Percentiles rank a stretch among this genome's conserved stretches.
phyloP scores from a whole-genome alignment of 192 early-diverging fungal species.

The Podila clonocystis region DNA sequence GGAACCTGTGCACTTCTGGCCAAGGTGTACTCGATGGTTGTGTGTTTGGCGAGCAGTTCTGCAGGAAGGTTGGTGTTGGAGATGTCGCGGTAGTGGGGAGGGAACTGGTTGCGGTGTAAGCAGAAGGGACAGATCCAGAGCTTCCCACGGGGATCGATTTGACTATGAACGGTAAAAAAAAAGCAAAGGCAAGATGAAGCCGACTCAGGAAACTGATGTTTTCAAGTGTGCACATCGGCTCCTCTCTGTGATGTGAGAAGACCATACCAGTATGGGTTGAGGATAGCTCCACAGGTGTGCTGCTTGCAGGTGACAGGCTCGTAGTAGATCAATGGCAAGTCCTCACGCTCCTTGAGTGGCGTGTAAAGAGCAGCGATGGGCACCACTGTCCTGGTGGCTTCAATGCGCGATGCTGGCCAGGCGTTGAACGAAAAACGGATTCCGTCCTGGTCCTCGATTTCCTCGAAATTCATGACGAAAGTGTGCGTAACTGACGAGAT shows the following conservation, averaged over 20 bases:
- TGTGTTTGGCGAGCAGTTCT: constrained; percentile 90
- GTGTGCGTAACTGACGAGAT: not conserved
- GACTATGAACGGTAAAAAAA: constrained; percentile 58
- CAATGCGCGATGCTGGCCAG: constrained; percentile 91
- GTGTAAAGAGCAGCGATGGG: constrained; percentile 96
- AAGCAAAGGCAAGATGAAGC: not conserved
- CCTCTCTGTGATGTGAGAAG: too few relatives aligned
- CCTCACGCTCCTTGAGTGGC: constrained; percentile 92
- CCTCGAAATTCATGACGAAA: constrained; percentile 79
- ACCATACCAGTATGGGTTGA: constrained; percentile 96
- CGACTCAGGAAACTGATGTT: not conserved
- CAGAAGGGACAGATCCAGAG: constrained; percentile 99
- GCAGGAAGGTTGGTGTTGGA: constrained; percentile 91
- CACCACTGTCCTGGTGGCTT: constrained; percentile 94
- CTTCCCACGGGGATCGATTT: constrained; percentile 95
- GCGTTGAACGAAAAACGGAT: constrained; percentile 98
- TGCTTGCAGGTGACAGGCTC: constrained; percentile 96
- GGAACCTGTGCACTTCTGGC: constrained; percentile 87
- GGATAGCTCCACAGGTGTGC: constrained; percentile 91
- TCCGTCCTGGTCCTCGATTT: constrained; percentile 95
- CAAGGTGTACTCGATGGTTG: constrained; percentile 98
- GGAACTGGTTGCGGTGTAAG: constrained; percentile 95
- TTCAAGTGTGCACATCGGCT: too few relatives aligned
- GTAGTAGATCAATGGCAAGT: constrained; percentile 87
- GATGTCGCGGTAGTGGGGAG: constrained; percentile 98